Evolutionary conservation across 1,139 yeast genomes (phyloP).

Genomic region (Debaryomyces coudertii): DNA sequence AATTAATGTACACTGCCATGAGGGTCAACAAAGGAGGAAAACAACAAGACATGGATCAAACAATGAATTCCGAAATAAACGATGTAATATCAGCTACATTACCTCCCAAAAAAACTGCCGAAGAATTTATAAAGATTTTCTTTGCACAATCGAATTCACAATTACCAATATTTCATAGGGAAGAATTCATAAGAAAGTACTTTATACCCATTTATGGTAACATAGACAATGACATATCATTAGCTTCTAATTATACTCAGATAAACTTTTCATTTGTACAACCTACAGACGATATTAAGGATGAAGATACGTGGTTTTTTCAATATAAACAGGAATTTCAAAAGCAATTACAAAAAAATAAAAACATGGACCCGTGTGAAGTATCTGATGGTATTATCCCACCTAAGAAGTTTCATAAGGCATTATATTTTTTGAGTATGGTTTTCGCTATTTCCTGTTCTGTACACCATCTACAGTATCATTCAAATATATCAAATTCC

Average conservation of each 20-base stretch:
- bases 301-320: conserved; percentile 51
- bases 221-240: conserved; percentile 53
- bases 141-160: conserved; percentile 84
- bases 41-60: conserved; percentile 13
- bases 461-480: conserved; percentile 70
- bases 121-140: conserved; percentile 63
- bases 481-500: conserved; percentile 69
- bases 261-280: conserved; percentile 36
- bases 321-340: conserved; percentile 37
- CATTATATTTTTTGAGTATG: conserved; percentile 68
- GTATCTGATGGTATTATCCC: conserved; percentile 45
- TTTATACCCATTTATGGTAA: conserved; percentile 81
- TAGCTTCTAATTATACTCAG: conserved; percentile 64
- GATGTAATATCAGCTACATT: conserved; percentile 50
- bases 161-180: conserved; percentile 80
- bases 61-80: conserved; percentile 20
- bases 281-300: conserved; percentile 19
- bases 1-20: conserved; percentile 74
- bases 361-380: conserved; percentile 27
- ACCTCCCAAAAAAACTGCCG: conserved; percentile 75
- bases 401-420: conserved; percentile 46
- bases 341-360: conserved; percentile 17
- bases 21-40: conserved; percentile 48
- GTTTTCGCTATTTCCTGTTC: conserved; percentile 83
- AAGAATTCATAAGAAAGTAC: conserved; percentile 63